Percentiles rank a stretch among this genome's conserved stretches.
These are phyloP conservation scores for Tricholoma saponaceum DNA, from an alignment of 768 basidiomycete species.

Conservation along the genomic window DNA sequence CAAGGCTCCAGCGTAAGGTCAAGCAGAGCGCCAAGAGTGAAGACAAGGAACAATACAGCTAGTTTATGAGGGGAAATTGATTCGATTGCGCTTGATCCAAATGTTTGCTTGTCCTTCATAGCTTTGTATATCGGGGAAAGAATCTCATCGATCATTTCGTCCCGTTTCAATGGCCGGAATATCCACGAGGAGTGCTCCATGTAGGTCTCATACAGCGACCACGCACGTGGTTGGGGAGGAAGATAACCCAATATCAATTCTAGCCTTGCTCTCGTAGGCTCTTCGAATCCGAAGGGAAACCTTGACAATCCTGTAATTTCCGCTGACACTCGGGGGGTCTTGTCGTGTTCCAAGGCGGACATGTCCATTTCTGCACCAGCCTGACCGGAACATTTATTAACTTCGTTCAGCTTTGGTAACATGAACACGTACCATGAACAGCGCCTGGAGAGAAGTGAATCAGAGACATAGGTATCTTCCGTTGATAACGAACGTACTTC, in stretches of 20 bases:
- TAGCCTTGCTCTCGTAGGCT: slow-evolving; percentile 32
- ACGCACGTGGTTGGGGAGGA: slow-evolving; percentile 58
- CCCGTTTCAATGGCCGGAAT: slow-evolving; percentile 59
- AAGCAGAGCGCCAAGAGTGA: slow-evolving; percentile 52
- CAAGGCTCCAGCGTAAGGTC: slow-evolving; percentile 58
- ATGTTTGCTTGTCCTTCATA: slow-evolving; percentile 33
- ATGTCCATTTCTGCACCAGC: slow-evolving; percentile 45
- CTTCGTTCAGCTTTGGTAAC: not conserved
- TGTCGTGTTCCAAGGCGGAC: slow-evolving; percentile 31
- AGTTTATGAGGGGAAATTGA: slow-evolving; percentile 47
- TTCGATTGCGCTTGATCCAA: slow-evolving; percentile 19
- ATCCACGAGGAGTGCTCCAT: slow-evolving; percentile 61
- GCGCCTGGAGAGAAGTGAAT: slow-evolving; percentile 30
- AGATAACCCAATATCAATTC: slow-evolving; percentile 45
- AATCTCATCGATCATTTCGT: slow-evolving; percentile 68
- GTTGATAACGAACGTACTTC: slow-evolving; percentile 41
- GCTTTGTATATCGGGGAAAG: slow-evolving; percentile 61
- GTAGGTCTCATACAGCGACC: slow-evolving; percentile 65
- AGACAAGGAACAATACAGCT: slow-evolving; percentile 50
- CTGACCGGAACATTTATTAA: slow-evolving; percentile 20
- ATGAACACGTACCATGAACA: slow-evolving; percentile 40
- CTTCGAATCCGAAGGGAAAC: slow-evolving; percentile 45
- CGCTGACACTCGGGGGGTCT: slow-evolving; percentile 31
- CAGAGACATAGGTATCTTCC: not conserved
- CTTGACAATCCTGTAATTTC: slow-evolving; percentile 44